Evolutionary conservation across 1,139 yeast genomes (phyloP), one percentile per base, ranked within the genome.

Genomic region (Yamadazyma kanchanaburiensis): DNA sequence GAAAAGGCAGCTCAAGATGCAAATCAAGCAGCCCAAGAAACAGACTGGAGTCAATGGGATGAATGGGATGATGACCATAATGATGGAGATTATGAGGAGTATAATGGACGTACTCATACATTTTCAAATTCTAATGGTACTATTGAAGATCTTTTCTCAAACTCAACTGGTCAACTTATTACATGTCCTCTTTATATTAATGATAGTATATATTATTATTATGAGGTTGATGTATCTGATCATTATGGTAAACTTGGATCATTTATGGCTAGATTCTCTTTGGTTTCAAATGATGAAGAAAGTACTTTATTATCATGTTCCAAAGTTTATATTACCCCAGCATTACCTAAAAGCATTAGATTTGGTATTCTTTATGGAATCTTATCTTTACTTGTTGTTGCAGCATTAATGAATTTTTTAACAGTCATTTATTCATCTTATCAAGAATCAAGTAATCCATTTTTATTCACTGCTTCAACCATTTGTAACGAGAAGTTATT

Each of bases 371-470:
- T 67, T 25, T 48, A 52, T 12, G 69, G 73, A 4, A 59, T 76
- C 12, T 50, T 66, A 5, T 53, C 58, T 11, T 52, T 70, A 10
- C 49, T 74, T n/a, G 44, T 71, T 4, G 59, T 61, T 3, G 58
- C 80, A 1, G 60, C 65, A 4, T 37, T 63, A 3, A 50, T 74
- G 14, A 61, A 76, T 28, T 52, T 63, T 25, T 45, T 70, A 23
- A 65, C 73, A 5, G 61, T 73, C 32, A 51, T 67, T 9, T 53
- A 62, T 37, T 77, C 83, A 27, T 77, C 81, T 1, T 72, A 79
- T 59, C 80, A 78, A 39, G 85, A 80, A 42, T 70, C 85, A 1
- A 55, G 68, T 7, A 74, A 78, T 40, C 76, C 80, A 3, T 77
- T 74, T 38, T 49, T 77, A 22, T 68, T 74, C 51, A 60, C 64